Base-by-base conservation (phyloP, 2,329 filamentous ascomycete genomes). In the Aspergillus sp. region DNA sequence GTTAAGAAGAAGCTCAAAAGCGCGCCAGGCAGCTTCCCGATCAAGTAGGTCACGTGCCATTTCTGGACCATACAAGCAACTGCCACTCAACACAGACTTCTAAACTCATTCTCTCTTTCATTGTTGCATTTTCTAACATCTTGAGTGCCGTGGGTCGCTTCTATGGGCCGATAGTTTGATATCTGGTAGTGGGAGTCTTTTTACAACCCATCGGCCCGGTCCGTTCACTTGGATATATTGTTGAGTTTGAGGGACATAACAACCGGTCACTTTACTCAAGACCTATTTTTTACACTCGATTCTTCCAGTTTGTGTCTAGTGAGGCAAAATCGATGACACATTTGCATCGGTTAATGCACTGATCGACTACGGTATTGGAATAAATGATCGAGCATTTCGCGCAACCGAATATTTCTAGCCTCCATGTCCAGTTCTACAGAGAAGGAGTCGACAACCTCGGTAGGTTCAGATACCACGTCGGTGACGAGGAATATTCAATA, bases 11-110 rank as follows among this genome's bases (percentile, higher is more conserved):
- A 46, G 24, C 51, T 54, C 20, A 20, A 40, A 30, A 17, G 48
- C 11, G 7, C 45, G 22, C 20, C 20, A 40, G n/a, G 56, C 53
- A 51, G 57, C 53, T 64, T 61, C 60, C 57, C 11, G 50, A 62
- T 62, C 48, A 33, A 54, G 57, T 20, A 8, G 8, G 39, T 62
- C 61, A 62, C 61, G 61, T 62, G 61, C 15, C 41, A 6, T 8
- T 20, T 37, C 2, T 20, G 45, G 30, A 8, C 51, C 33, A 40
- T 54, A 54, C 42, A 41, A 53, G 34, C 27, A 48, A 20, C 44
- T 44, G 45, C 39, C 37, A 51, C 20, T 42, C 20, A 13, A 30
- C 17, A 19, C 30, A 20, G 44, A 37, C 20, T 41, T 40, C 40
- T 19, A 22, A 44, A 33, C 24, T 42, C 41, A 20, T 22, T 12